Percentiles rank a stretch among this genome's conserved stretches.
Evolutionary conservation across 192 early-diverging fungal species (phyloP).

Genomic region (Diversispora eburnea): DNA sequence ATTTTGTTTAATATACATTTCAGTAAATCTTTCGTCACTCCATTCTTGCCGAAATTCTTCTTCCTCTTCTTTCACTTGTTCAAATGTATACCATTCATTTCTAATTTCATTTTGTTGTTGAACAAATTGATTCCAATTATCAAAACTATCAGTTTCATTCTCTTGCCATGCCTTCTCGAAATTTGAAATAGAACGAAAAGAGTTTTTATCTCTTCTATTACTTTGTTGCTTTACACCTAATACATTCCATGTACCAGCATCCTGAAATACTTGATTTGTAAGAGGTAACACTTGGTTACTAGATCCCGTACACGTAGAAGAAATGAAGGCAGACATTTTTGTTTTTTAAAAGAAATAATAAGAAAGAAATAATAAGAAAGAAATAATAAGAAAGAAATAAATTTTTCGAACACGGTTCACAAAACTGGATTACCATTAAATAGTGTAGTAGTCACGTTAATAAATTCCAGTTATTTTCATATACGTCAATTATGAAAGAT

Average conservation of each 20-base stretch:
- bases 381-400: neutral
- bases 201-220: neutral
- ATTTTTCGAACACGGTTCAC: no score
- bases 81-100: neutral
- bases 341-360: neutral
- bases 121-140: neutral
- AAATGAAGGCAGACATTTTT: neutral
- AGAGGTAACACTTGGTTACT: neutral
- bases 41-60: conserved; percentile 30
- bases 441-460: no score
- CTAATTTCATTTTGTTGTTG: neutral
- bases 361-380: neutral
- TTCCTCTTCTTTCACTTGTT: conserved; percentile 1
- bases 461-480: no score
- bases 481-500: no score
- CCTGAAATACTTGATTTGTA: conserved; percentile 3
- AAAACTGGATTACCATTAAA: no score
- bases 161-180: neutral
- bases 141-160: neutral
- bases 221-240: conserved; percentile 1
- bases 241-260: neutral
- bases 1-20: conserved; percentile 11
- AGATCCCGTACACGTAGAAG: neutral
- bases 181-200: conserved; percentile 9
- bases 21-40: conserved; percentile 25